A percentile compares a stretch with the other conserved stretches of the same genome.
These are phyloP conservation scores for Ophiostoma sp. DNA, from an alignment of 2,329 filamentous ascomycete genomes.

Conservation along the genomic window DNA sequence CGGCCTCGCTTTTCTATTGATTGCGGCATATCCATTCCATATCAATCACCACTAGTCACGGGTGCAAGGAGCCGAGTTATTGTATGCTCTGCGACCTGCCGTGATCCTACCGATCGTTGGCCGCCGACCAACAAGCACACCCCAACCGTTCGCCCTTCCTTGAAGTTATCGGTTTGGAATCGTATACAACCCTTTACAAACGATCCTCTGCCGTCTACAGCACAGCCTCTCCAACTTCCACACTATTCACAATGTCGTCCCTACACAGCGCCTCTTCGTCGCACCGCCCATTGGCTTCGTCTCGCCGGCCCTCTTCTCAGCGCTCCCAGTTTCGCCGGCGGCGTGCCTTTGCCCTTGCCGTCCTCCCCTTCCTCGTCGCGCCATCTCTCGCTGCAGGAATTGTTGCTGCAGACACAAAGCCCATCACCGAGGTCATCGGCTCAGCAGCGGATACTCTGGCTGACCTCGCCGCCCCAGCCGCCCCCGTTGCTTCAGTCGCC, in stretches of 20 bases:
- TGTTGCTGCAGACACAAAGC: conserved; percentile 1
- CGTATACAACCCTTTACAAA: background rate
- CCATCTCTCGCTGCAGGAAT: conserved; percentile 23
- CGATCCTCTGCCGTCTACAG: background rate
- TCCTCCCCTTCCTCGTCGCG: conserved; percentile 25
- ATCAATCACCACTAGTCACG: background rate
- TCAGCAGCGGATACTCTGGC: conserved; percentile 15
- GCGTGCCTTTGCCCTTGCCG: conserved; percentile 22
- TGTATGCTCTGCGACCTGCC: background rate
- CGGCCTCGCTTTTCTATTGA: background rate
- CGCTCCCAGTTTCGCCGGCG: conserved; percentile 20
- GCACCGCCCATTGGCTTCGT: conserved; percentile 20
- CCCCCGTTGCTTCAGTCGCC: conserved; percentile 9
- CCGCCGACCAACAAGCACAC: background rate
- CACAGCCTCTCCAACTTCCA: background rate
- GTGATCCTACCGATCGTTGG: background rate
- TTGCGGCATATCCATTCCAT: background rate
- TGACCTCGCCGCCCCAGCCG: conserved; percentile 10
- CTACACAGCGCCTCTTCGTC: conserved; percentile 15
- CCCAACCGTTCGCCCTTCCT: background rate
- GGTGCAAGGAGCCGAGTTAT: conserved; percentile 7
- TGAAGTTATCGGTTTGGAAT: background rate
- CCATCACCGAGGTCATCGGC: conserved; percentile 10
- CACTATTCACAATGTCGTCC: conserved; percentile 16
- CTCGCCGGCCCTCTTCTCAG: background rate